These are phyloP conservation scores for Brassica nigra DNA, from an alignment of 345 rosid species.

Conservation along the genomic window DNA sequence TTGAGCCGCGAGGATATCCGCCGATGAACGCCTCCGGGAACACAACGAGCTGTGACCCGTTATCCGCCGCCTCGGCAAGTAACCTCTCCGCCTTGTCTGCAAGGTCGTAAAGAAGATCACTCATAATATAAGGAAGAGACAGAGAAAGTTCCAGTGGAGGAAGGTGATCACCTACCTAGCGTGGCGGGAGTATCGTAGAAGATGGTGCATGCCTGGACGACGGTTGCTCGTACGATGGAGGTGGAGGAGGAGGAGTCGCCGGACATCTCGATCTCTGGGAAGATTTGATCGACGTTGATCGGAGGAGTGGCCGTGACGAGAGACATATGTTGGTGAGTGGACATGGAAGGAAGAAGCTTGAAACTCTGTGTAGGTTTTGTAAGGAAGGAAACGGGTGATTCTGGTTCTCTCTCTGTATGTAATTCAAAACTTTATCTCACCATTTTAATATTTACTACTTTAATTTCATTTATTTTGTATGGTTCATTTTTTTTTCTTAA, in stretches of 20 bases:
- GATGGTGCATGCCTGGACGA: constrained; percentile 89
- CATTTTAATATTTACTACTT: not conserved
- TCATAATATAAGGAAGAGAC: not conserved
- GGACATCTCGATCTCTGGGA: constrained; percentile 85
- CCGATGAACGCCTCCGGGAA: constrained; percentile 97
- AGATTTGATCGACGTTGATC: constrained; percentile 44
- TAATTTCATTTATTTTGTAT: not conserved
- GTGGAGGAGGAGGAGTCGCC: constrained; percentile 48
- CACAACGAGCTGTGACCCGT: constrained; percentile 83
- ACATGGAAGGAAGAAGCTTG: constrained; percentile 2
- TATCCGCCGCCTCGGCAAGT: constrained; percentile 78
- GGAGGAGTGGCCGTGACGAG: constrained; percentile 48
- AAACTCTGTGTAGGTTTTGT: not conserved
- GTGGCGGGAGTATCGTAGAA: constrained; percentile 93
- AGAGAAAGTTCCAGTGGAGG: not conserved
- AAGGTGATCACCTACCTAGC: constrained; percentile 48
- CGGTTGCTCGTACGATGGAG: constrained; percentile 75
- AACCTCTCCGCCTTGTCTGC: constrained; percentile 90
- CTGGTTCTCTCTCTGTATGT: not conserved
- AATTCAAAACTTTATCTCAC: not conserved
- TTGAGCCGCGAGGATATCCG: constrained; percentile 90
- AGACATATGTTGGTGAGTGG: constrained; percentile 51
- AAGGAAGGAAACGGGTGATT: not conserved
- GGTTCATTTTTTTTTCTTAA: not conserved
- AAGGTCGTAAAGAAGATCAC: not conserved